Base-by-base conservation (phyloP, 306 rosid species). In the Cotoneaster glaucophyllus region DNA sequence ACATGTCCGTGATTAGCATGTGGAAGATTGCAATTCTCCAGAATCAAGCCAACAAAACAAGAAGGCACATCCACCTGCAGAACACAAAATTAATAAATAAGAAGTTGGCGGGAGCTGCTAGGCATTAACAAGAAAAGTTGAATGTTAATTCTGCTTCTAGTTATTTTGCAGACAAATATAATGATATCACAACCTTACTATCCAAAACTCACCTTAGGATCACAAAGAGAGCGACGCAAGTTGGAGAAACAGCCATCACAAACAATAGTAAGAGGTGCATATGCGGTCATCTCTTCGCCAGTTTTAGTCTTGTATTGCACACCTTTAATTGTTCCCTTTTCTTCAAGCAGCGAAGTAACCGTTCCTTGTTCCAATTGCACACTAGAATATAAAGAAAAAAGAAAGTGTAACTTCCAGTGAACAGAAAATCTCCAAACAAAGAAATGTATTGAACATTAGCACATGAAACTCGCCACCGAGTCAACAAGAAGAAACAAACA, bases 191-290 rank as follows among this genome's bases (percentile, higher is more conserved):
- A 72, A 65, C 56, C 53, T 61, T 67, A 56, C 29, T 70, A 53
- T 67, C 78, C 66, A 78, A 79, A 73, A 44, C 83, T 45, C 57
- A 91, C 98, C 98, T 90, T 84, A 26, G 98, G 93, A 66, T 87
- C 81, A 73, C 96, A 94, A 59, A 94, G 98, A 73, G 97, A 81
- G 68, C 96, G 96, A 8, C 98, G 91, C 89, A 94, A 74, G 87
- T 91, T 94, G 80, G 97, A 94, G 88, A 94, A 94, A 78, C 98
- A 94, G 21, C 98, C 98, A 75, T 94, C 97, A 80, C 98, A 94
- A 75, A 94, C 97, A 85, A 94, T 81, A 32, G 96, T 91, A 58
- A 94, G 86, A 52, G 97, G 98, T 6, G 97, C 97, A 82, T 82
- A 85, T 50, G 94, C 88, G 34, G 84, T 80, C 80, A 85, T 71